These are phyloP conservation scores for Arthroderma sp. DNA, from an alignment of 2,329 filamentous ascomycete genomes.

Conservation along the genomic window DNA sequence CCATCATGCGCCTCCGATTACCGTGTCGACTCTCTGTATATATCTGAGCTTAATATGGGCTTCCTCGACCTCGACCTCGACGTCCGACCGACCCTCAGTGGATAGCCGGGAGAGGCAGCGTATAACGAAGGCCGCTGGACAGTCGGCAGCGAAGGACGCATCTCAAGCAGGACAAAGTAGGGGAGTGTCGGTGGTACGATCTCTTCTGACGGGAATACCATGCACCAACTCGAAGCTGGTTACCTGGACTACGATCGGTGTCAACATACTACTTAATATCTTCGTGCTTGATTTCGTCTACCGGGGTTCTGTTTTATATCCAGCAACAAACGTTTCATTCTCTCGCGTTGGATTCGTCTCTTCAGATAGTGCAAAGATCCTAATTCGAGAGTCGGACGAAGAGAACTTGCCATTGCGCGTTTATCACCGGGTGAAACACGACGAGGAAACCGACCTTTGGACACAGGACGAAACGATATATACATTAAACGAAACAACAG, in stretches of 20 bases:
- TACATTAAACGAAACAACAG: constrained; percentile 60
- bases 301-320: constrained; percentile 57
- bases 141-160: not conserved
- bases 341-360: constrained; percentile 81
- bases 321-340: constrained; percentile 66
- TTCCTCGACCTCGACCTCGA: constrained; percentile 1
- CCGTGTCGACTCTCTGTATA: constrained; percentile 33
- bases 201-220: constrained; percentile 64
- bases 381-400: constrained; percentile 73
- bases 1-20: constrained; percentile 26
- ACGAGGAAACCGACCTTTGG: constrained; percentile 40
- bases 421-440: constrained; percentile 34
- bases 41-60: constrained; percentile 33
- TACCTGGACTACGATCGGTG: constrained; percentile 55
- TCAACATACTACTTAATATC: constrained; percentile 58
- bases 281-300: constrained; percentile 69
- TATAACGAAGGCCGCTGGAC: not conserved
- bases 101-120: not conserved
- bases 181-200: constrained; percentile 21
- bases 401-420: constrained; percentile 63
- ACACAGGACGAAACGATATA: constrained; percentile 52
- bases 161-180: not conserved
- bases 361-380: constrained; percentile 61
- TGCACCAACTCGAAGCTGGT: constrained; percentile 55
- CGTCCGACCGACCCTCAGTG: not conserved